A percentile compares a stretch with the other conserved stretches of the same genome.
Conservation (phyloP, 2,329 filamentous ascomycete genomes). For the Cladosporium cucumerinum region DNA sequence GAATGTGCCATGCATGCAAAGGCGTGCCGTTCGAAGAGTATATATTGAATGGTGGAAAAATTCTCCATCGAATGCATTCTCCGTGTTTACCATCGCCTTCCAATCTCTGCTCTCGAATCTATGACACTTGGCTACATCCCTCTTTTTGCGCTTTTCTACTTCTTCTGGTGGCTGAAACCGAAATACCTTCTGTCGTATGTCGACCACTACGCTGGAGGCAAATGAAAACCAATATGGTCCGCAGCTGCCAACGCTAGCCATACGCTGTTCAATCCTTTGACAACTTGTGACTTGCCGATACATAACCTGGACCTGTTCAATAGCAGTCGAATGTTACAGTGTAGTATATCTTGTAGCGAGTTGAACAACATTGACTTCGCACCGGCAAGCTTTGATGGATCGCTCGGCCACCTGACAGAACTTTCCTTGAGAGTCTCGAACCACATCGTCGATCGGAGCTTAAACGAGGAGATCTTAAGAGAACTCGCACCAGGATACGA, state of each 20-base stretch:
- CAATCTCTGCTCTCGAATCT: slow-evolving; percentile 36
- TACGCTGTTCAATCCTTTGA: background rate
- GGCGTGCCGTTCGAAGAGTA: slow-evolving; percentile 40
- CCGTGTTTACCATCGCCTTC: slow-evolving; percentile 31
- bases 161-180: slow-evolving; percentile 39
- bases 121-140: slow-evolving; percentile 39
- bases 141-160: slow-evolving; percentile 35
- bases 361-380: background rate
- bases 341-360: background rate
- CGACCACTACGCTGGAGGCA: slow-evolving; percentile 17
- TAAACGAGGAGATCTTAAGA: background rate
- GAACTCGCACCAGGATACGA: background rate
- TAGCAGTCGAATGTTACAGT: background rate
- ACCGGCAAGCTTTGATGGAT: background rate
- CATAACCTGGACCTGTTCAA: slow-evolving; percentile 4
- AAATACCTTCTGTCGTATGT: slow-evolving; percentile 32
- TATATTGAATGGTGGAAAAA: slow-evolving; percentile 44
- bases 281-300: background rate
- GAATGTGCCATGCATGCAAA: slow-evolving; percentile 51
- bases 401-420: background rate
- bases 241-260: background rate
- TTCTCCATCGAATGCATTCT: slow-evolving; percentile 35
- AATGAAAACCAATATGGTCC: slow-evolving; percentile 2
- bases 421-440: slow-evolving; percentile 3
- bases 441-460: background rate